Evolutionary conservation across 2,329 filamentous ascomycete species (phyloP), one percentile per base, ranked within the genome.

Genomic region (Ascochyta pisi): DNA sequence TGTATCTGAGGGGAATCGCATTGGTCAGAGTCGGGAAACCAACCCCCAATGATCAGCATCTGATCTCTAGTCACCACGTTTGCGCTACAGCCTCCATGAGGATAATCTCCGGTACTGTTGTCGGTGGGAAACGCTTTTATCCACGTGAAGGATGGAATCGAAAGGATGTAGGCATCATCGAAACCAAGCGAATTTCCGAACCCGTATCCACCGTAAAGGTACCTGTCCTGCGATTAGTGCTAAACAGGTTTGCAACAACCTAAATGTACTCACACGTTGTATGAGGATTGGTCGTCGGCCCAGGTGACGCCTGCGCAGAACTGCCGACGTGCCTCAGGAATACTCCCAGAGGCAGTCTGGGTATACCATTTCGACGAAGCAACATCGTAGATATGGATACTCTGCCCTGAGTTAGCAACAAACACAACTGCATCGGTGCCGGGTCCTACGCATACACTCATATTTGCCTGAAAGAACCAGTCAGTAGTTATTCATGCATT

Each of bases 21-120:
- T 6, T 75, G 63, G 33, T 78, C 71, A 10, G 67, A 73, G 8
- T 77, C 42, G 16, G 64, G 64, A 57, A 87, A 86, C 41, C 79
- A 81, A 16, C 86, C 86, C 22, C 86, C 86, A 33, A 88, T 83
- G 42, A 89, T 78, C 23, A 89, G 73, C 82, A 89, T 88, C 68
- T 89, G 86, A 4, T 81, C 78, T 41, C 77, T 73, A 49, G 81
- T 79, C 23, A 86, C 73, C 26, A 88, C 82, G 64, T 85, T 85
- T 67, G 85, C 88, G 42, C 65, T 70, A 33, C 79, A 83, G 26
- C 86, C 76, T 24, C 81, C 82, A 68, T 87, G 81, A 60, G 86
- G 84, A 39, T 64, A 64, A 27, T 79, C 75, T 38, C 42, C 50
- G 4, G 29, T 55, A 1, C 77, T 78, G 13, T 69, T 67, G 43